These are phyloP conservation scores for Solidago caesia DNA, from an alignment of 129 eudicot genomes.

Conservation along the genomic window DNA sequence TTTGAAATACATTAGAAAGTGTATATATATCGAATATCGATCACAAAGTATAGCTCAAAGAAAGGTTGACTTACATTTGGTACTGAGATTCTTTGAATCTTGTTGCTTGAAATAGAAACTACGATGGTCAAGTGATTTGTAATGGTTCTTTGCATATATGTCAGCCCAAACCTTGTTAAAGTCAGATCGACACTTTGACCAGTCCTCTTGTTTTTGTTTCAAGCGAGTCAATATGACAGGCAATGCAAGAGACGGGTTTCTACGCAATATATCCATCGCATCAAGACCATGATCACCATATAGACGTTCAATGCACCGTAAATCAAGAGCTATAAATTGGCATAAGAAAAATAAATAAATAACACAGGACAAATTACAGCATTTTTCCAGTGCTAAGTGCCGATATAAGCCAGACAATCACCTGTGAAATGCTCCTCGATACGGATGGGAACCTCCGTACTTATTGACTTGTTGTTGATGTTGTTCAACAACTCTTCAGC, in stretches of 20 bases:
- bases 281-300: conserved; percentile 99
- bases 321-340: conserved; percentile 61
- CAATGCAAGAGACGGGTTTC: conserved; percentile 72
- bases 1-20: not conserved
- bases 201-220: conserved; percentile 95
- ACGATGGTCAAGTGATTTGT: conserved; percentile 93
- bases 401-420: conserved; percentile 19
- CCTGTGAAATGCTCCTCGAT: conserved; percentile 90
- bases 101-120: conserved; percentile 99
- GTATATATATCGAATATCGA: not conserved
- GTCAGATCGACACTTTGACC: conserved; percentile 88
- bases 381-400: not conserved
- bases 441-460: conserved; percentile 53
- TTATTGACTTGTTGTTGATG: conserved; percentile 51
- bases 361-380: not conserved
- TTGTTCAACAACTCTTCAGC: conserved; percentile 79
- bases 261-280: conserved; percentile 87
- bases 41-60: not conserved
- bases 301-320: conserved; percentile 95
- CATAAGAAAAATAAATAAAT: not conserved
- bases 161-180: conserved; percentile 99
- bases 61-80: conserved; percentile 58
- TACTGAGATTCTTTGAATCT: conserved; percentile 94
- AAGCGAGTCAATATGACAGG: conserved; percentile 90
- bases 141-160: conserved; percentile 90